These are phyloP conservation scores for Phanerodontia chrysosporium DNA, from an alignment of 768 basidiomycete genomes.

Conservation along the genomic window DNA sequence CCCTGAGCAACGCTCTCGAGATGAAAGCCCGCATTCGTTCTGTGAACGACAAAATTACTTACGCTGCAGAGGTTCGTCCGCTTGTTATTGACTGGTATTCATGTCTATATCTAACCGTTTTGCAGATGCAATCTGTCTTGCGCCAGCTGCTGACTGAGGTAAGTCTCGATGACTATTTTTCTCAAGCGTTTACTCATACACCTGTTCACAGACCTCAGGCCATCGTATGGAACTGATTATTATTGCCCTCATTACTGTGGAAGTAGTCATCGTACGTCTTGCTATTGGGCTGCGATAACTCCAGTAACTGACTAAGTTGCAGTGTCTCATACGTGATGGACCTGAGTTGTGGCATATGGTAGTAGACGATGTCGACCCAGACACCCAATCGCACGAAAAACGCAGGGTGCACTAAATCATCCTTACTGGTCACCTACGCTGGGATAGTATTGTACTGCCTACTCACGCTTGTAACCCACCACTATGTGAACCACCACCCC, in stretches of 20 bases:
- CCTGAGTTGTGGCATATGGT: conserved; percentile 63
- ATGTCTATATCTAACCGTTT: background rate
- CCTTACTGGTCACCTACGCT: background rate
- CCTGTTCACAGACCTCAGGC: conserved; percentile 68
- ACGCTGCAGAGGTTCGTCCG: conserved; percentile 67
- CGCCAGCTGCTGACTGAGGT: conserved; percentile 88
- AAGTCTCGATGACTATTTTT: conserved; percentile 9
- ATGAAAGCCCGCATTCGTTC: conserved; percentile 76
- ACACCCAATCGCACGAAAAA: background rate
- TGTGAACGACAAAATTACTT: conserved; percentile 90
- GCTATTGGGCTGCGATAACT: background rate
- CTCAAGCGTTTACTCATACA: background rate
- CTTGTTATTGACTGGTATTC: background rate
- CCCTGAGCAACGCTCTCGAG: conserved; percentile 81
- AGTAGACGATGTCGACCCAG: conserved; percentile 8
- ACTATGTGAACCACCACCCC: too few relatives aligned
- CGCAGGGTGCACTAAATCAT: background rate
- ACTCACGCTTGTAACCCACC: too few relatives aligned
- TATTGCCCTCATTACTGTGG: conserved; percentile 90
- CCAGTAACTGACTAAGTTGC: background rate
- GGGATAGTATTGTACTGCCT: background rate
- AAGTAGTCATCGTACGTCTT: conserved; percentile 79
- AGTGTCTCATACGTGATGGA: conserved; percentile 76
- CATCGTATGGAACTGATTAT: conserved; percentile 96
- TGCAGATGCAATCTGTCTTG: conserved; percentile 81